Base-by-base conservation (phyloP, 1,284 basidiomycete genomes). In the Tylopilus sp. region DNA sequence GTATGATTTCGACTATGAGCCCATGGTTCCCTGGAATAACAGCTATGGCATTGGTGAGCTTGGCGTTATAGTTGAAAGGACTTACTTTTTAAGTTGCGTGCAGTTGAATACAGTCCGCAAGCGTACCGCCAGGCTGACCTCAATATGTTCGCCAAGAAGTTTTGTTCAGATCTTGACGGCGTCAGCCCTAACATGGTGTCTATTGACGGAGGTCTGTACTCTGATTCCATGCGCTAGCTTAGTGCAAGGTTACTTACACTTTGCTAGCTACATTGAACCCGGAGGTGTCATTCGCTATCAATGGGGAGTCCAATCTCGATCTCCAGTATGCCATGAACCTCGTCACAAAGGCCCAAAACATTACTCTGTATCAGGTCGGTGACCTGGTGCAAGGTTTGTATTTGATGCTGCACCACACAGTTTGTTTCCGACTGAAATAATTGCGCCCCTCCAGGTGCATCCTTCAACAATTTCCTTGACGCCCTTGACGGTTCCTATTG, bases 261-360 rank as follows among this genome's bases (percentile, higher is more conserved):
- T 69, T 22, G n/a, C 7, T 63, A 80, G 80, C 80, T 55, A 52
- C 58, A 75, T 70, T 73, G 32, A 82, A 79, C 63, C 77, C 80
- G 0, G 62, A 69, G 5, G 29, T 76, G 7, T 69, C 74, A 41
- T 86, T 86, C 61, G 64, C 74, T 32, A 76, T 79, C 68, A 89
- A 87, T 60, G 87, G 82, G 59, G 89, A 91, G 72, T 84, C 84
- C 53, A 78, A 87, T 69, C 82, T 90, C 18, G 88, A 88, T 67
- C 72, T 88, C 9, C 74, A 89, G 68, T 89, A 87, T 67, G 80
- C 74, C 4, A 86, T 88, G 80, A 74, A 73, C 22, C 77, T 88
- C 33, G 82, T 82, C 6, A 81, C 82, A 44, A 76, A 79, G 26
- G 57, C 56, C 29, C 82, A 84, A 61, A 75, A 75, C 0, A 72